These are phyloP conservation scores for Flaveria ramosissima DNA, from an alignment of 129 eudicot species.

Conservation along the genomic window DNA sequence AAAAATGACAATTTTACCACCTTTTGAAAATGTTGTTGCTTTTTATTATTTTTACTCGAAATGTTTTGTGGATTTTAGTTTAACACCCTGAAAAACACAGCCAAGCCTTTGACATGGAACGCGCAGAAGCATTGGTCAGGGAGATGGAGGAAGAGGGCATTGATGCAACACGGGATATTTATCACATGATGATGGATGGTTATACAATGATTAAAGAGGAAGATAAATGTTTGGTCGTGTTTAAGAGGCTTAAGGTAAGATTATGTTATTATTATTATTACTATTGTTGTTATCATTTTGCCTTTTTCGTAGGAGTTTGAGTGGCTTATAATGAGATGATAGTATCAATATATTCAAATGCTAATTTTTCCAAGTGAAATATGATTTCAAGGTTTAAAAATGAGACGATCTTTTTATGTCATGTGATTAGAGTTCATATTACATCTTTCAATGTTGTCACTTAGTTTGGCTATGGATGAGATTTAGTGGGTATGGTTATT, in stretches of 20 bases:
- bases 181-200: slow-evolving; percentile 98
- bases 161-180: slow-evolving; percentile 84
- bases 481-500: background rate
- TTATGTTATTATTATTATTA: background rate
- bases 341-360: background rate
- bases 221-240: slow-evolving; percentile 84
- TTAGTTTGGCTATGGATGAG: background rate
- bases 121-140: slow-evolving; percentile 89
- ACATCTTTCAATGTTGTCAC: background rate
- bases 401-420: background rate
- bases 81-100: slow-evolving; percentile 35
- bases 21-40: slow-evolving; percentile 9
- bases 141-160: slow-evolving; percentile 99
- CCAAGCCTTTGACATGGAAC: slow-evolving; percentile 71
- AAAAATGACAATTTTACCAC: slow-evolving; percentile 7
- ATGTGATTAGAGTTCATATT: background rate
- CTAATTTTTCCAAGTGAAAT: background rate
- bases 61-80: slow-evolving; percentile 5
- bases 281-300: background rate
- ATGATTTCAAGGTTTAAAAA: background rate
- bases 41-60: background rate
- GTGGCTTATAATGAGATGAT: background rate
- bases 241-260: slow-evolving; percentile 77
- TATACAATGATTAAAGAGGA: slow-evolving; percentile 83
- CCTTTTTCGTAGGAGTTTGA: background rate